Evolutionary conservation across 495 filamentous ascomycete species (phyloP), one percentile per base, ranked within the genome.

Genomic region (Elaphomyces granulatus): DNA sequence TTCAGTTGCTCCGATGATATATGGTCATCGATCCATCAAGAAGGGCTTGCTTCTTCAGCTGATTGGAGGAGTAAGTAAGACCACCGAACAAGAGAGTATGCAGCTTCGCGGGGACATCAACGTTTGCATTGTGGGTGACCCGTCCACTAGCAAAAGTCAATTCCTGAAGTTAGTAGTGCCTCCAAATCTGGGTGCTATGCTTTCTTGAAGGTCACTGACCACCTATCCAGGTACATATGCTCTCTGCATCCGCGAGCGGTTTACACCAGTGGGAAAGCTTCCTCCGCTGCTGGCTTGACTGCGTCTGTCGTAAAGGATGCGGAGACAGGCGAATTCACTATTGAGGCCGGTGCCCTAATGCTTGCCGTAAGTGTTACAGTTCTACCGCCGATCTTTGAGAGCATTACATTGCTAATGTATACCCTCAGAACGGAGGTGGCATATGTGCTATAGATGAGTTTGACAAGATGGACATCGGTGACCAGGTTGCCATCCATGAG

Each of bases 361-460:
- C 70, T 99, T 20, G 90, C 92, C 19, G 88, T 64, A 93, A 83
- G 21, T 41, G 34, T 23, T 14, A 3, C 6, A n/a, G n/a, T n/a
- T n/a, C 30, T 8, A 23, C 8, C 21, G 21, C 3, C 20, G 1
- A 1, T n/a, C 3, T 10, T 2, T 7, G 3, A 12, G 9, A 20
- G 4, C 16, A 28, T 1, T 40, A n/a, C 15, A 30, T 15, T 30
- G 14, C 49, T 53, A 42, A 52, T 33, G 14, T 12, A 38, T 8
- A 41, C 15, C 6, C 9, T 16, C 37, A 65, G 59, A 68, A 68
- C 32, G 64, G 64, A 32, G 64, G 63, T 53, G 90, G 92, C 46
- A 88, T 96, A 55, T 99, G 90, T 60, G 85, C 84, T 44, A 99
- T 99, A 54, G 90, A 99, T 56, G 90, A 99, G 50, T 99, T 99